phyloP scores from a whole-genome alignment of 2,329 filamentous ascomycete genomes.

The Pyrenochaeta sp. region DNA sequence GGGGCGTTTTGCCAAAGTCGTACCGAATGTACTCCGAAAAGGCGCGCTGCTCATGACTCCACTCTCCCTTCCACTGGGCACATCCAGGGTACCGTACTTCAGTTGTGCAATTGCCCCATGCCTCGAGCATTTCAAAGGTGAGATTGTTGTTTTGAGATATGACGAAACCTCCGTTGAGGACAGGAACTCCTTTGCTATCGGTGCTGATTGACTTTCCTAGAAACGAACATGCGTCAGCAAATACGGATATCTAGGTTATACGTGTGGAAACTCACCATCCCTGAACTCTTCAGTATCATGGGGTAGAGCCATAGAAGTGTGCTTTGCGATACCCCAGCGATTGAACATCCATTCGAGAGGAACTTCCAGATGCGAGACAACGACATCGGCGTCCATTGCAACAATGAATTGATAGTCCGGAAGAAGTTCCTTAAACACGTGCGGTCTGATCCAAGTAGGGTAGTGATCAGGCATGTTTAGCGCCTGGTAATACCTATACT shows the following conservation, averaged over 20 bases:
- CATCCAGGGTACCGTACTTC: constrained; percentile 38
- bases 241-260: too few relatives aligned
- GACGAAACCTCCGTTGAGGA: constrained; percentile 53
- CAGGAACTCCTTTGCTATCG: constrained; percentile 46
- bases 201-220: constrained; percentile 30
- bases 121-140: constrained; percentile 39
- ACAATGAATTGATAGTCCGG: constrained; percentile 53
- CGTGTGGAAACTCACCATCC: constrained; percentile 6
- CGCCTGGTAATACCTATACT: constrained; percentile 54
- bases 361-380: constrained; percentile 52
- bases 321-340: constrained; percentile 52
- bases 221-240: too few relatives aligned
- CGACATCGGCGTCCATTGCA: constrained; percentile 56
- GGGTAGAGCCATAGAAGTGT: constrained; percentile 55
- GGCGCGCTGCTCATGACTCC: constrained; percentile 46
- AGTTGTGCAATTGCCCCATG: constrained; percentile 43
- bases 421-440: constrained; percentile 49
- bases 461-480: constrained; percentile 44
- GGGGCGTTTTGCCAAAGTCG: constrained; percentile 35
- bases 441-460: constrained; percentile 53
- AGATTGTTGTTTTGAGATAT: constrained; percentile 44
- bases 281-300: constrained; percentile 39
- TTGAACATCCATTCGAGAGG: constrained; percentile 59
- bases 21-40: constrained; percentile 47
- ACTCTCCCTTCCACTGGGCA: constrained; percentile 34